Evolutionary conservation across 169 alveolate genomes (phyloP).

Genomic region (Eimeria falciformis): DNA sequence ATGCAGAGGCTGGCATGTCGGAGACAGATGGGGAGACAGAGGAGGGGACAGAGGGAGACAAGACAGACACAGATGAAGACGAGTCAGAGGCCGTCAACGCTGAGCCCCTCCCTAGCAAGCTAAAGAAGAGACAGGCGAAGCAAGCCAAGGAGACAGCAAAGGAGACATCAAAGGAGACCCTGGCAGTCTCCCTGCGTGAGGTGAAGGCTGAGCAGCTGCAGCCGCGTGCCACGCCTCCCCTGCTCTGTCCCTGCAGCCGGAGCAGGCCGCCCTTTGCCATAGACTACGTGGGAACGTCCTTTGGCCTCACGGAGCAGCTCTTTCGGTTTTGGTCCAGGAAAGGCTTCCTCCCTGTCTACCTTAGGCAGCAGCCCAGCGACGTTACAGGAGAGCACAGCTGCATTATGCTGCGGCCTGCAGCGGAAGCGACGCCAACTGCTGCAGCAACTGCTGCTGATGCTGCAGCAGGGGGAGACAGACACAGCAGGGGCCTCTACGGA

Average conservation of each 20-base stretch:
- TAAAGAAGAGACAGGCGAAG: too few relatives aligned
- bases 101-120: not conserved
- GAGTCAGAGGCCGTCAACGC: not conserved
- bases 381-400: conserved; percentile 98
- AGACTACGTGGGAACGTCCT: conserved; percentile 98
- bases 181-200: conserved; percentile 45
- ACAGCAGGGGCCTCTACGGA: not conserved
- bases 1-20: conserved; percentile 5
- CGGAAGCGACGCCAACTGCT: not conserved
- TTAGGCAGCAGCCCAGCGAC: conserved; percentile 96
- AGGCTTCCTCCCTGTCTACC: conserved; percentile 94
- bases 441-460: conserved; percentile 57
- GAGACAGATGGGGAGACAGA: conserved; percentile 20
- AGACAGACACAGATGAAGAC: not conserved
- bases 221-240: conserved; percentile 84
- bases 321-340: conserved; percentile 96
- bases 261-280: conserved; percentile 83
- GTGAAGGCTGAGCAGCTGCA: conserved; percentile 8
- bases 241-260: conserved; percentile 88
- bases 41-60: not conserved
- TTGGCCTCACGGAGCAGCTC: conserved; percentile 96
- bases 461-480: not conserved
- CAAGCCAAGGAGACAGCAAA: conserved; percentile 18
- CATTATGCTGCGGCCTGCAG: conserved; percentile 90
- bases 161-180: not conserved